These are phyloP conservation scores for Penicillium sp. DNA, from an alignment of 2,329 filamentous ascomycete genomes.

Conservation along the genomic window DNA sequence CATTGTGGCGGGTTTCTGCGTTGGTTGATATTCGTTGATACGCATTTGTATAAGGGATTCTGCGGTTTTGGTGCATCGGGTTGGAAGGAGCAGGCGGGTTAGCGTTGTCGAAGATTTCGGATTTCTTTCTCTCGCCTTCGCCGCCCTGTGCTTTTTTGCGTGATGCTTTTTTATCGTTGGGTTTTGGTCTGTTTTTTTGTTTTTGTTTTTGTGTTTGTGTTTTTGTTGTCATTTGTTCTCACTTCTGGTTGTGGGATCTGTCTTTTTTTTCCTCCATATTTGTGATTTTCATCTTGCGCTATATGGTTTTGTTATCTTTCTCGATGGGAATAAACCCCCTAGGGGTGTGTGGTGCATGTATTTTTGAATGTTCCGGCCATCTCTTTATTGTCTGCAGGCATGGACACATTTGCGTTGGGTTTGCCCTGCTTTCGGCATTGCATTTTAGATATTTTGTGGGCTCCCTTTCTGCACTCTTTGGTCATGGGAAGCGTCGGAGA, in stretches of 20 bases:
- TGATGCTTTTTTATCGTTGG: slow-evolving; percentile 16
- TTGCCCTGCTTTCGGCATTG: slow-evolving; percentile 28
- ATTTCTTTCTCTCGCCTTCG: slow-evolving; percentile 31
- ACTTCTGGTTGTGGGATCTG: slow-evolving; percentile 19
- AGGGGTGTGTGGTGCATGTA: slow-evolving; percentile 17
- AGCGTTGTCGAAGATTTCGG: slow-evolving; percentile 42
- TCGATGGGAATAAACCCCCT: neutral
- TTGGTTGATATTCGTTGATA: slow-evolving; percentile 42
- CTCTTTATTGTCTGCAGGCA: slow-evolving; percentile 12
- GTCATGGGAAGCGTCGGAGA: slow-evolving; percentile 41
- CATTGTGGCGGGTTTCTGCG: slow-evolving; percentile 40
- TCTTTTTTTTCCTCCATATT: slow-evolving; percentile 14
- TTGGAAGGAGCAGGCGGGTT: slow-evolving; percentile 46
- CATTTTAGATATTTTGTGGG: slow-evolving; percentile 33
- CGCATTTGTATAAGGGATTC: slow-evolving; percentile 47
- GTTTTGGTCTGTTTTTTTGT: slow-evolving; percentile 23
- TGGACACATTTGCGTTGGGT: slow-evolving; percentile 24
- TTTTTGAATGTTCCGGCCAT: slow-evolving; percentile 11
- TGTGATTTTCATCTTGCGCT: slow-evolving; percentile 23
- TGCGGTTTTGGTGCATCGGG: slow-evolving; percentile 46
- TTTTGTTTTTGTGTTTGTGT: slow-evolving; percentile 15
- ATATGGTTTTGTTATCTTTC: slow-evolving; percentile 14
- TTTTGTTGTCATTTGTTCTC: slow-evolving; percentile 13
- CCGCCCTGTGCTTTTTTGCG: slow-evolving; percentile 20
- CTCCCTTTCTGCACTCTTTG: slow-evolving; percentile 36